These are phyloP conservation scores for Goffeauzyma gilvescens DNA, from an alignment of 768 basidiomycete species.

Conservation along the genomic window DNA sequence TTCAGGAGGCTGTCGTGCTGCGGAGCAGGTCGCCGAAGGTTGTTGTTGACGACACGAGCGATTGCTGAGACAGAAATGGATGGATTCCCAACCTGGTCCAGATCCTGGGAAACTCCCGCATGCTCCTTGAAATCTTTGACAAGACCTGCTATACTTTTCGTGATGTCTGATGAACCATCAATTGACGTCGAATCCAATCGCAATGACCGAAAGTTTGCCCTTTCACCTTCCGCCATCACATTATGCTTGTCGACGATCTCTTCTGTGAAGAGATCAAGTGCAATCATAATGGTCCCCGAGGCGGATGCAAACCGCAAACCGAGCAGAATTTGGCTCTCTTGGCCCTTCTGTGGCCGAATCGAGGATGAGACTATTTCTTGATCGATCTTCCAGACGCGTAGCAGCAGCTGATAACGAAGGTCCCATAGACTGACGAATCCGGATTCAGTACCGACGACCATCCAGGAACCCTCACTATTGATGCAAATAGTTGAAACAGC, in stretches of 20 bases:
- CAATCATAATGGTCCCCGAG: neutral
- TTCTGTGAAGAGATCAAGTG: neutral
- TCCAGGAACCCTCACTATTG: constrained; percentile 69
- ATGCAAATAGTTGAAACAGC: constrained; percentile 68
- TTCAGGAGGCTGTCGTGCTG: constrained; percentile 38
- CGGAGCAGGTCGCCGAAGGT: constrained; percentile 9
- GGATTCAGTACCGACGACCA: constrained; percentile 65
- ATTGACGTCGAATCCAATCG: no score
- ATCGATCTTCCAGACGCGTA: constrained; percentile 73
- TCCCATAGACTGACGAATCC: constrained; percentile 87
- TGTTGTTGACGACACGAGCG: neutral
- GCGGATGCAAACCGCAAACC: neutral
- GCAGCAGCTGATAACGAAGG: constrained; percentile 69
- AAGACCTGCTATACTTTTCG: no score
- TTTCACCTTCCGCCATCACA: neutral
- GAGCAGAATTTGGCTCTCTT: neutral
- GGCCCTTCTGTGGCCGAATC: constrained; percentile 18
- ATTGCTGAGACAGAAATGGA: neutral
- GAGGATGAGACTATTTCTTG: constrained; percentile 78
- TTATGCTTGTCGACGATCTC: neutral
- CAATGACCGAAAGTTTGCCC: neutral
- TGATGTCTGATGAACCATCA: no score
- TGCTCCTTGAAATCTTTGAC: no score
- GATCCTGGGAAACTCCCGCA: neutral
- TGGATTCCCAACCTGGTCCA: constrained; percentile 8